phyloP scores from a whole-genome alignment of 1,139 yeast genomes.

The Nakaseomyces bracarensis region DNA sequence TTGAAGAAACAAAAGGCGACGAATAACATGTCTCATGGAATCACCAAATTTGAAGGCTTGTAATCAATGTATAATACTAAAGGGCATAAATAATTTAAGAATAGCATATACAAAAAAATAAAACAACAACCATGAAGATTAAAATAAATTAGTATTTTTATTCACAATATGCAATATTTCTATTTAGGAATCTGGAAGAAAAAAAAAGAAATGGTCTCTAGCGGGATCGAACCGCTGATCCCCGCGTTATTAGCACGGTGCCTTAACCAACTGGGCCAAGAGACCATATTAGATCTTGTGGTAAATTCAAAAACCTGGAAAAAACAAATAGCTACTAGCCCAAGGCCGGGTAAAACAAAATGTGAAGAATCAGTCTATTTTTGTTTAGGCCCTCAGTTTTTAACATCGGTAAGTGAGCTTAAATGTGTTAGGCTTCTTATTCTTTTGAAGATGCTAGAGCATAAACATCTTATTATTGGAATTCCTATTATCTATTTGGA shows the following conservation, averaged over 20 bases:
- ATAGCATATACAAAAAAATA: background rate
- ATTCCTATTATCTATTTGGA: too few species aligned
- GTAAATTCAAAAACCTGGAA: background rate
- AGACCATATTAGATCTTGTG: conserved; percentile 15
- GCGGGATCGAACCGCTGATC: conserved; percentile 32
- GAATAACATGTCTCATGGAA: conserved; percentile 58
- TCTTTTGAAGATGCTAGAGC: too few species aligned
- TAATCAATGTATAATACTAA: conserved; percentile 29
- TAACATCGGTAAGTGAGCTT: too few species aligned
- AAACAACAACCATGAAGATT: background rate
- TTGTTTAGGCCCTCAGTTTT: too few species aligned
- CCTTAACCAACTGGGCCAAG: conserved; percentile 32
- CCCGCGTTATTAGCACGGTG: conserved; percentile 32
- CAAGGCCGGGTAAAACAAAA: too few species aligned
- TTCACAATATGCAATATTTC: background rate
- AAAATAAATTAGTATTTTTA: background rate
- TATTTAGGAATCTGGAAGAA: background rate
- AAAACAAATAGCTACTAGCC: too few species aligned
- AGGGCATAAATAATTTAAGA: too few species aligned
- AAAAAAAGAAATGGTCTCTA: conserved; percentile 24
- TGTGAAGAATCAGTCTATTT: too few species aligned
- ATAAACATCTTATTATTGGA: too few species aligned
- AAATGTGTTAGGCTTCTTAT: too few species aligned
- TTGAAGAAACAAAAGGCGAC: conserved; percentile 37
- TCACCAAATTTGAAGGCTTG: conserved; percentile 56